phyloP scores from a whole-genome alignment of 2,329 filamentous ascomycete species.

The Neoscytalidium dimidiatum region DNA sequence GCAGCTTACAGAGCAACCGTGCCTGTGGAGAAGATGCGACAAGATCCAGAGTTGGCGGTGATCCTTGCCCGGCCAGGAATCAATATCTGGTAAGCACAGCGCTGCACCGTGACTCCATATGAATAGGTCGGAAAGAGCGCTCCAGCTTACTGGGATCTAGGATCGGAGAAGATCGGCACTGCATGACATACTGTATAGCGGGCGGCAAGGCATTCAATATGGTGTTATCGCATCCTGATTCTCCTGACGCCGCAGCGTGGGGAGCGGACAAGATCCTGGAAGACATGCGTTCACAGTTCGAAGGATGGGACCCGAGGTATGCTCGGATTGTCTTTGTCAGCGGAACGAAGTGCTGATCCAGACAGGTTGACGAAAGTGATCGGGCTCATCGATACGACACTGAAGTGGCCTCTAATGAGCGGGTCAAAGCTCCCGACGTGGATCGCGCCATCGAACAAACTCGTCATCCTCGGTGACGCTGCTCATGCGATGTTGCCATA shows the following conservation, averaged over 20 bases:
- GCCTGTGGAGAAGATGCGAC: constrained; percentile 47
- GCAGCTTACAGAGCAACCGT: constrained; percentile 62
- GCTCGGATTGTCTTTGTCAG: background rate
- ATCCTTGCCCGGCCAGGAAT: constrained; percentile 25
- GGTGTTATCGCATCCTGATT: constrained; percentile 63
- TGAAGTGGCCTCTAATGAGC: constrained; percentile 27
- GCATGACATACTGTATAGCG: constrained; percentile 50
- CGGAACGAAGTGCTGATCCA: background rate
- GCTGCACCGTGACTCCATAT: too few relatives aligned
- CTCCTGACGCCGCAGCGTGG: constrained; percentile 54
- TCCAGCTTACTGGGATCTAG: constrained; percentile 26
- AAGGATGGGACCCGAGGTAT: constrained; percentile 59
- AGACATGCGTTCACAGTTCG: constrained; percentile 62
- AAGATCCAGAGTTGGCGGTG: constrained; percentile 25
- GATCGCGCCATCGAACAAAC: constrained; percentile 22
- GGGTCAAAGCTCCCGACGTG: constrained; percentile 23
- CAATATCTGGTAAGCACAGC: constrained; percentile 26
- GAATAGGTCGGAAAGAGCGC: constrained; percentile 17
- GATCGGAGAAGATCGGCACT: constrained; percentile 47
- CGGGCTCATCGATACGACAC: constrained; percentile 24
- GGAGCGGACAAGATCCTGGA: constrained; percentile 54
- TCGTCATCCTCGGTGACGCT: constrained; percentile 27
- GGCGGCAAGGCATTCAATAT: constrained; percentile 63
- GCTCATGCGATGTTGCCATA: constrained; percentile 28
- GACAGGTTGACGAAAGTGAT: constrained; percentile 33